Evolutionary conservation across 352 stramenopile genomes (phyloP).

Genomic region (Phytophthora nicotianae): DNA sequence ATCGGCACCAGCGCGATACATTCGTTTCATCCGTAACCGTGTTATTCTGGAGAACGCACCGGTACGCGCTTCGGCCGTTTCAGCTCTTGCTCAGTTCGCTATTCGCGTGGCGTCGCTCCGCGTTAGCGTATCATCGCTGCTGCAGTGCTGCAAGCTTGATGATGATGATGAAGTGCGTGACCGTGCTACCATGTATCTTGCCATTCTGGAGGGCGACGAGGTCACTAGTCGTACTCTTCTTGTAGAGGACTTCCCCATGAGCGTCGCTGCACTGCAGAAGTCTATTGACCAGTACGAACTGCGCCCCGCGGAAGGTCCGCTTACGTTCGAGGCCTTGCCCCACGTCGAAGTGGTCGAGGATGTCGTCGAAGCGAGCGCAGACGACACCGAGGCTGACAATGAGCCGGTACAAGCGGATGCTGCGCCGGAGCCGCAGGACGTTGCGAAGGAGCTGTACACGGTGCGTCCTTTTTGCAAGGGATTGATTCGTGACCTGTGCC

Average conservation of each 20-base stretch:
- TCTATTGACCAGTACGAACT: constrained; percentile 90
- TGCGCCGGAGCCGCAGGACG: constrained; percentile 62
- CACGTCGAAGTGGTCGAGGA: constrained; percentile 80
- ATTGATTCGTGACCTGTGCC: background rate
- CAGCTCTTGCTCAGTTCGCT: constrained; percentile 96
- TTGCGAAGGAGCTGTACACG: constrained; percentile 95
- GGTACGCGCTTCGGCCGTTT: constrained; percentile 96
- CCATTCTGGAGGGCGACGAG: constrained; percentile 72
- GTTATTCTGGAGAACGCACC: constrained; percentile 98
- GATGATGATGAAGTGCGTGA: constrained; percentile 98
- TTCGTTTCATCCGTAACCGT: constrained; percentile 99
- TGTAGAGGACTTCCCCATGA: constrained; percentile 82
- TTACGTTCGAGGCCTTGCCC: constrained; percentile 86
- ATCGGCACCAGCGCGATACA: constrained; percentile 95
- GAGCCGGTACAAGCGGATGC: constrained; percentile 33
- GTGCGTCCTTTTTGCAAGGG: constrained; percentile 35
- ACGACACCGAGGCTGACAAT: constrained; percentile 45
- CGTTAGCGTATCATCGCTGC: constrained; percentile 92
- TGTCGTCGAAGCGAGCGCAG: constrained; percentile 29
- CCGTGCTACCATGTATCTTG: constrained; percentile 89
- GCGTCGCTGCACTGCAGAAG: constrained; percentile 71
- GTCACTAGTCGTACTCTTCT: constrained; percentile 58
- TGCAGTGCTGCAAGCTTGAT: constrained; percentile 96
- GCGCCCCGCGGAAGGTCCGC: constrained; percentile 67
- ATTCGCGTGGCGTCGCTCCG: constrained; percentile 93